A percentile compares a stretch with the other conserved stretches of the same genome.
Conservation (phyloP, 768 basidiomycete species). For the Termitomyces sp. region DNA sequence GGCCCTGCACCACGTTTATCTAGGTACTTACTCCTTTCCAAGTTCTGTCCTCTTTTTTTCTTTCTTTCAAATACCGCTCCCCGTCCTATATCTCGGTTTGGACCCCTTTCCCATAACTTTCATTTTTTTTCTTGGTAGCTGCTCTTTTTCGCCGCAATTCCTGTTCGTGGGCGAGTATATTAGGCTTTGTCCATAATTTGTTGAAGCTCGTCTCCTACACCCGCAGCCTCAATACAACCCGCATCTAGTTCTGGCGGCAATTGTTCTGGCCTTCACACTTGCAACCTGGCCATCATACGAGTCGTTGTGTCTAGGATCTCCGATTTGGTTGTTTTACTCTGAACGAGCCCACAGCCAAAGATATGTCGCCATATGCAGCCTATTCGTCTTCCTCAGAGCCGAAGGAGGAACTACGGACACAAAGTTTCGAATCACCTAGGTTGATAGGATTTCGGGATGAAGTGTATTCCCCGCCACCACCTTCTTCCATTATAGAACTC, state of each 20-base stretch:
- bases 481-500: constrained; percentile 16
- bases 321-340: constrained; percentile 16
- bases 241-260: constrained; percentile 5
- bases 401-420: constrained; percentile 14
- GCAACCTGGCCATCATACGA: constrained; percentile 20
- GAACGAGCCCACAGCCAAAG: constrained; percentile 10
- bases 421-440: constrained; percentile 18
- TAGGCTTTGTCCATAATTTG: neutral
- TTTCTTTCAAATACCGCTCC: constrained; percentile 14
- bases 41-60: constrained; percentile 11
- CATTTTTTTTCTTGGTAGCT: neutral
- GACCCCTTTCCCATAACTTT: neutral
- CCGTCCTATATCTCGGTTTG: constrained; percentile 13
- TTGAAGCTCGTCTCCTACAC: neutral
- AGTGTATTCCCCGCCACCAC: neutral
- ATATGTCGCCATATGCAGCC: constrained; percentile 24
- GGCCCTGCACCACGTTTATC: constrained; percentile 8
- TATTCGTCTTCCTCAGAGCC: constrained; percentile 14
- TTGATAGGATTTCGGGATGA: constrained; percentile 4
- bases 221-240: neutral
- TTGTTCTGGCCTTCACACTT: constrained; percentile 4
- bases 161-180: neutral
- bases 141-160: neutral
- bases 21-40: constrained; percentile 11
- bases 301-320: constrained; percentile 23